phyloP scores from a whole-genome alignment of 139 green algal species.

The Astrephomene gubernaculifera region DNA sequence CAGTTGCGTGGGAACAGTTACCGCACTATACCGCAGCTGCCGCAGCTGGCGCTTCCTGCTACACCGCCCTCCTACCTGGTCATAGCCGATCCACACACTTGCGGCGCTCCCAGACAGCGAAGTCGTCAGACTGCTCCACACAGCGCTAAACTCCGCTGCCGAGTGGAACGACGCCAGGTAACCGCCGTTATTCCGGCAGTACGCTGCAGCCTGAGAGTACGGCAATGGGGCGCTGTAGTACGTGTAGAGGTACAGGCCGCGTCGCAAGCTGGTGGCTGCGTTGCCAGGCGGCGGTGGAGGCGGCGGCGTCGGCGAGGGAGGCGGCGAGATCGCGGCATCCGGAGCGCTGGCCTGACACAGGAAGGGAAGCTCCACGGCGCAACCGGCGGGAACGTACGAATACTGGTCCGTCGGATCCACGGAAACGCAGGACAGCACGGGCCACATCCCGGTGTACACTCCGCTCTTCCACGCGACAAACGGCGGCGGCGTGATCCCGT shows the following conservation, averaged over 20 bases:
- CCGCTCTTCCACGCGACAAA: background rate
- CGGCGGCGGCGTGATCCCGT: background rate
- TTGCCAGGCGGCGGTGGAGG: constrained; percentile 4
- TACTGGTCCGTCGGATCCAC: constrained; percentile 10
- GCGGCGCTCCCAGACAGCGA: background rate
- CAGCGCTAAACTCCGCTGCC: background rate
- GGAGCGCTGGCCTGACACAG: background rate
- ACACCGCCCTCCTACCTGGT: background rate
- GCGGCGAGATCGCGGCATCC: constrained; percentile 1
- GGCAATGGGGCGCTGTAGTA: constrained; percentile 3
- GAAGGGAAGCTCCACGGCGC: constrained; percentile 29
- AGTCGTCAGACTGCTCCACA: background rate
- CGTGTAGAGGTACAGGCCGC: constrained; percentile 27
- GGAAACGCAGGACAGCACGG: constrained; percentile 22
- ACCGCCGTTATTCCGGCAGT: constrained; percentile 17
- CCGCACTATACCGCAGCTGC: too few relatives aligned
- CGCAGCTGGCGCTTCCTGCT: too few relatives aligned
- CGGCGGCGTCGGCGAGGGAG: background rate
- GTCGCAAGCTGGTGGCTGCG: background rate
- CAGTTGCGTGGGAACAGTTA: too few relatives aligned
- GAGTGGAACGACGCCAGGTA: constrained; percentile 42
- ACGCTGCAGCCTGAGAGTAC: background rate
- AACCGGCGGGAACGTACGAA: constrained; percentile 19
- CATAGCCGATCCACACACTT: constrained; percentile 29
- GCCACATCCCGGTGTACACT: constrained; percentile 23